Evolutionary conservation across 2,329 filamentous ascomycete genomes (phyloP).

Genomic region (Hymenotorrendiella dingleyae): DNA sequence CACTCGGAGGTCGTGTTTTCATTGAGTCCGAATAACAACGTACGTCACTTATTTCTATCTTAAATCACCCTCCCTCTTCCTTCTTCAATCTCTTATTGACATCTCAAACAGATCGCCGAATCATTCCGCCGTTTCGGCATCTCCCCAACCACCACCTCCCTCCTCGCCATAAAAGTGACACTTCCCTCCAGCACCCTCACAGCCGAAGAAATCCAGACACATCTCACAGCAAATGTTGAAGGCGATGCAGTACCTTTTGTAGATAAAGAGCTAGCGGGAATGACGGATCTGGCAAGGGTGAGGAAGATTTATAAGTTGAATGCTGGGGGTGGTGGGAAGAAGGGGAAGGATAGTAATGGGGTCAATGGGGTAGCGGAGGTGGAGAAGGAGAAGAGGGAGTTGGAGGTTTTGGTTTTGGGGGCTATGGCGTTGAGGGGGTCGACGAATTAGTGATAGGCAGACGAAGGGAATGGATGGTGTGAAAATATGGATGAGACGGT

Average conservation of each 20-base stretch:
- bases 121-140: slow-evolving; percentile 88
- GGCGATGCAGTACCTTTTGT: slow-evolving; percentile 54
- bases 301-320: slow-evolving; percentile 85
- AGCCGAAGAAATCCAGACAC: slow-evolving; percentile 46
- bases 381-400: slow-evolving; percentile 42
- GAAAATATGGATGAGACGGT: too few species aligned
- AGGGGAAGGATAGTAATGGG: slow-evolving; percentile 6
- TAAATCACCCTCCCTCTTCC: slow-evolving; percentile 11
- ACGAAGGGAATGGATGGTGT: too few species aligned
- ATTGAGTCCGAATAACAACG: slow-evolving; percentile 50
- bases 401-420: slow-evolving; percentile 66
- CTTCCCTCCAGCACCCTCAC: slow-evolving; percentile 40
- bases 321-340: slow-evolving; percentile 40
- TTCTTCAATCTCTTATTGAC: background rate
- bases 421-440: slow-evolving; percentile 70
- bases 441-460: slow-evolving; percentile 27
- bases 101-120: slow-evolving; percentile 66
- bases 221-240: slow-evolving; percentile 56
- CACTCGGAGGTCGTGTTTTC: slow-evolving; percentile 53
- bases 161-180: slow-evolving; percentile 79
- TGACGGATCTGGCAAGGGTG: slow-evolving; percentile 63
- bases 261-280: slow-evolving; percentile 53
- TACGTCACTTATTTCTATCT: slow-evolving; percentile 19
- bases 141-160: slow-evolving; percentile 57
- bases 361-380: slow-evolving; percentile 27